Percentiles rank a stretch among this genome's conserved stretches.
Evolutionary conservation across 2,329 filamentous ascomycete species (phyloP).

Genomic region (Leptographium flavum): DNA sequence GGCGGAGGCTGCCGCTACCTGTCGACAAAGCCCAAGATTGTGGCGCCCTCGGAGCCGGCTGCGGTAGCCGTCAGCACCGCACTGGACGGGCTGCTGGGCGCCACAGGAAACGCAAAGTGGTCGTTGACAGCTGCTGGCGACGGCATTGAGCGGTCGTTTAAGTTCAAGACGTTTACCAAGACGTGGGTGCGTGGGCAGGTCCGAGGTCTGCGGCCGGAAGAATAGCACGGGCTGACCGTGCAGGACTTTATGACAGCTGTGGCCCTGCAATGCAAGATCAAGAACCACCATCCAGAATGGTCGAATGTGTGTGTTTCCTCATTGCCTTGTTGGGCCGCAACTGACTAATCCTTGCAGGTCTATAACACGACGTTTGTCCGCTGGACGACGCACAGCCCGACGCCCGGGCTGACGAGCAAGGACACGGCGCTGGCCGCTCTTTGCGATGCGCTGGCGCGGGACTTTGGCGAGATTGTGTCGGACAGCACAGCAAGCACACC

Average conservation of each 20-base stretch:
- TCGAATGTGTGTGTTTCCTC: slow-evolving; percentile 40
- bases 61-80: slow-evolving; percentile 8
- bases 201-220: background rate
- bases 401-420: slow-evolving; percentile 44
- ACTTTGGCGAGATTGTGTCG: slow-evolving; percentile 36
- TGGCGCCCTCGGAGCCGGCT: slow-evolving; percentile 3
- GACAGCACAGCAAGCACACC: background rate
- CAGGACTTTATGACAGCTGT: slow-evolving; percentile 65
- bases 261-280: slow-evolving; percentile 50
- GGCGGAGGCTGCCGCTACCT: background rate
- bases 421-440: slow-evolving; percentile 47
- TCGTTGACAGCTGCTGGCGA: slow-evolving; percentile 32
- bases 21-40: slow-evolving; percentile 2
- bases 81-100: slow-evolving; percentile 18
- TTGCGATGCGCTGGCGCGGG: slow-evolving; percentile 44
- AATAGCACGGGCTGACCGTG: background rate
- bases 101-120: slow-evolving; percentile 28
- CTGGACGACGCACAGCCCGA: slow-evolving; percentile 59
- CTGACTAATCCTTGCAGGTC: slow-evolving; percentile 37
- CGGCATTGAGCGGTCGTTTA: slow-evolving; percentile 45
- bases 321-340: background rate
- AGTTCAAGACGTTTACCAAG: slow-evolving; percentile 51
- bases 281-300: slow-evolving; percentile 65
- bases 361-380: slow-evolving; percentile 58
- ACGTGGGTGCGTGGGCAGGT: slow-evolving; percentile 41